Evolutionary conservation across 2,329 filamentous ascomycete genomes (phyloP).

Genomic region (Botryotinia globosa): DNA sequence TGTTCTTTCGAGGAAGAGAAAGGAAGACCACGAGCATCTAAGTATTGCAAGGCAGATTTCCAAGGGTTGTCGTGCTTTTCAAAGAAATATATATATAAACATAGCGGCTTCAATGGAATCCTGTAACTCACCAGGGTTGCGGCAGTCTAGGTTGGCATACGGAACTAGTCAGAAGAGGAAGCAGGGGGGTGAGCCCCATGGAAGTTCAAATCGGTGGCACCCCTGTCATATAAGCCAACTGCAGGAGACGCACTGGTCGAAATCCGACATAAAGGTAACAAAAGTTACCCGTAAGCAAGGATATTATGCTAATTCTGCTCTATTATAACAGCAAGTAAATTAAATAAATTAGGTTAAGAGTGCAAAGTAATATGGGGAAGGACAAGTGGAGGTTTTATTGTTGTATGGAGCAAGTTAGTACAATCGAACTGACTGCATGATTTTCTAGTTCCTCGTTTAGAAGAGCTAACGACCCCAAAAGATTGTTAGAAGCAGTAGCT

Average conservation of each 20-base stretch:
- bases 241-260: conserved; percentile 20
- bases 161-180: conserved; percentile 5
- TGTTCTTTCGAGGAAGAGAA: conserved; percentile 13
- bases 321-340: conserved; percentile 2
- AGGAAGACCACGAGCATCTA: conserved; percentile 17
- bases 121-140: conserved; percentile 16
- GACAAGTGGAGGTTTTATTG: background rate
- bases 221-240: conserved; percentile 19
- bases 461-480: conserved; percentile 11
- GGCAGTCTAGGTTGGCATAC: conserved; percentile 12
- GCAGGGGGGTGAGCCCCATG: conserved; percentile 12
- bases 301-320: background rate
- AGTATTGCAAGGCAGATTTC: conserved; percentile 21
- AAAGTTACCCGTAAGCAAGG: background rate
- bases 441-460: conserved; percentile 1
- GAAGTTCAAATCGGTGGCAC: conserved; percentile 9
- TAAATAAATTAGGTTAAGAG: background rate
- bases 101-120: conserved; percentile 11
- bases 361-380: conserved; percentile 13
- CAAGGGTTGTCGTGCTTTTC: conserved; percentile 13
- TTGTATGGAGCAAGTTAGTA: background rate
- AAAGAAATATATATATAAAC: conserved; percentile 21
- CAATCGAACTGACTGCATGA: background rate
- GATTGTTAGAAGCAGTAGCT: background rate
- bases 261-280: conserved; percentile 17